Evolutionary conservation across 2,329 filamentous ascomycete species (phyloP), one percentile per base, ranked within the genome.

Genomic region (Calonectria naviculata): DNA sequence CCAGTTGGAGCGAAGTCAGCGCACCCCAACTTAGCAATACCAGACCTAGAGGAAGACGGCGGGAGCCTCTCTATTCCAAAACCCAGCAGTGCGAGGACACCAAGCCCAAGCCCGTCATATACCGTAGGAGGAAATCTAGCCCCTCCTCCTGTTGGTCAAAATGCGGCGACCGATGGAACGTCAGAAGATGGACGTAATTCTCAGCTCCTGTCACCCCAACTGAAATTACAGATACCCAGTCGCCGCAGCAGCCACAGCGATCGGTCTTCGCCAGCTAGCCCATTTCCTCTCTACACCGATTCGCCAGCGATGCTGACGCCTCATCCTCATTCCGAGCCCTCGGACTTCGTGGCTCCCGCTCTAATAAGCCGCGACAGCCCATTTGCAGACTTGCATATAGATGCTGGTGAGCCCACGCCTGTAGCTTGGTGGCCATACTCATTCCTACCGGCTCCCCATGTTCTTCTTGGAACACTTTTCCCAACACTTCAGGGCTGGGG

Each of bases 401-500:
- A 80, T 26, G 73, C 75, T n/a, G 85, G 74, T 77, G 81, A 65
- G 67, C 85, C 78, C 63, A 88, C 83, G 76, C 89, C 84, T 7
- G 85, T 94, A 47, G 87, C 82, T 54, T 97, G 95, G 93, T 98
- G 95, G 95, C 95, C 95, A 2, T 94, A 95, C 80, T 86, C 84
- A 6, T 75, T 94, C 24, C 84, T 97, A 5, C 94, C 95, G 4
- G 85, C 93, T 13, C 94, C 95, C 3, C 88, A 93, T 68, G 84
- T 93, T 9, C 85, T 98, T 17, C 82, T 91, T 19, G 88, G 90
- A 19, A 95, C 94, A 0, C 83, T 99, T 0, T 98, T 98, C 76
- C 97, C 97, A 1, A 98, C 96, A 0, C 84, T 99, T 34, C 92
- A 92, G 74, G 92, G 89, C 29, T 99, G 96, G 95, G 86, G 83